Percentiles rank a stretch among this genome's conserved stretches.
phyloP scores from a whole-genome alignment of 768 basidiomycete genomes.

The Rubroboletus satanas region DNA sequence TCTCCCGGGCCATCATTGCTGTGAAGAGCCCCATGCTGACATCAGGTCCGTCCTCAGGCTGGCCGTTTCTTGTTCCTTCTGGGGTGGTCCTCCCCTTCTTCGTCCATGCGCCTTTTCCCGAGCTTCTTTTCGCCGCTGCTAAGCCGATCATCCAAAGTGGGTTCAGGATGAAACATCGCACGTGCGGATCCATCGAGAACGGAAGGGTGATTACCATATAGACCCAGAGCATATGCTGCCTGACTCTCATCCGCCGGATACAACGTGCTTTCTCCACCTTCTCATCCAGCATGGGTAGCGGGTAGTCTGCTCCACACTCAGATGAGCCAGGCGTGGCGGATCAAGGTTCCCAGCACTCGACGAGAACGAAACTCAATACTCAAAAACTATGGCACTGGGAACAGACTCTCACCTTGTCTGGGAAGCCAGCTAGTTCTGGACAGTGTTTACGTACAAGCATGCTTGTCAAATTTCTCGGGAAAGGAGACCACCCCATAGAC shows the following conservation, averaged over 20 bases:
- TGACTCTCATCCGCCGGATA: constrained; percentile 9
- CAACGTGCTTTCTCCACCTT: constrained; percentile 16
- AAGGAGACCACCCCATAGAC: constrained; percentile 20
- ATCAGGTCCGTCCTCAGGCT: constrained; percentile 1
- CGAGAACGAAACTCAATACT: constrained; percentile 19
- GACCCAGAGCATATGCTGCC: constrained; percentile 2
- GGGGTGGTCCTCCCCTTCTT: constrained; percentile 10
- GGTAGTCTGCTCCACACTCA: neutral
- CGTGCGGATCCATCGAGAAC: constrained; percentile 25
- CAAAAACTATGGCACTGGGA: constrained; percentile 11
- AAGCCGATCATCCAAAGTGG: constrained; percentile 19
- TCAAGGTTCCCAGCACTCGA: neutral
- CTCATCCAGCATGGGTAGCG: constrained; percentile 10
- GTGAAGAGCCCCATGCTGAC: neutral
- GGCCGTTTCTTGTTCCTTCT: constrained; percentile 12
- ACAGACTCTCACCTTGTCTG: constrained; percentile 24
- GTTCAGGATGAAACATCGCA: constrained; percentile 19
- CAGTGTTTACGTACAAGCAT: constrained; percentile 24
- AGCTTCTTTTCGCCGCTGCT: constrained; percentile 19
- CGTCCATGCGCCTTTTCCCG: constrained; percentile 17
- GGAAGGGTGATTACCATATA: constrained; percentile 20
- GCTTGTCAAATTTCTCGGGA: constrained; percentile 17
- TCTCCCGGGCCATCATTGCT: constrained; percentile 14
- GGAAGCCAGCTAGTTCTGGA: constrained; percentile 15
- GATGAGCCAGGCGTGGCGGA: neutral